phyloP scores from a whole-genome alignment of 1,284 basidiomycete genomes.

The Ustilago tritici region DNA sequence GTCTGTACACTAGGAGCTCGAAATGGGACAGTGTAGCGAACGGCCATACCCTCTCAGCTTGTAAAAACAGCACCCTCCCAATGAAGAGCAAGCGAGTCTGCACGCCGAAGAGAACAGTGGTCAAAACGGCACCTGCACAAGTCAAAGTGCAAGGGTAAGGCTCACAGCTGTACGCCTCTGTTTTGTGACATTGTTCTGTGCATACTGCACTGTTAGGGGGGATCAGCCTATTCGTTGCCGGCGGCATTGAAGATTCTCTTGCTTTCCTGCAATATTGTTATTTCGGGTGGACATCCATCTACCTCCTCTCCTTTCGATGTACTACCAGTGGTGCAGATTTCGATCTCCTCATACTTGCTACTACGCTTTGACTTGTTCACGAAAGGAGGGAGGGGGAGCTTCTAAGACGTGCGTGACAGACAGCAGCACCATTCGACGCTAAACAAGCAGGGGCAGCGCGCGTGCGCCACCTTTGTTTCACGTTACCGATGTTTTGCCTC shows the following conservation, averaged over 20 bases:
- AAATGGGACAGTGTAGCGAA: no score
- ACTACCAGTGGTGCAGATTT: background rate
- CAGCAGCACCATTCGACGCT: background rate
- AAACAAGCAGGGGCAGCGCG: constrained; percentile 9
- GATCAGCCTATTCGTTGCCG: constrained; percentile 3
- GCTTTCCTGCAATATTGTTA: constrained; percentile 1
- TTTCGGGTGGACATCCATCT: constrained; percentile 5
- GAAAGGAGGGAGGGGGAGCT: background rate
- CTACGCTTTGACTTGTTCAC: no score
- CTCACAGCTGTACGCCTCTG: background rate
- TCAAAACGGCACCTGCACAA: background rate
- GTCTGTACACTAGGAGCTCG: no score
- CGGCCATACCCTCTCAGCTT: no score
- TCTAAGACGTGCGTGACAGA: background rate
- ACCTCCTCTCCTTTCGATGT: background rate
- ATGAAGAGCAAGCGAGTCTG: background rate
- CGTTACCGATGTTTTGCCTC: background rate
- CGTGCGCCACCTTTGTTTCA: constrained; percentile 13
- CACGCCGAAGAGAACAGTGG: background rate
- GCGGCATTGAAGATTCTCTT: constrained; percentile 5
- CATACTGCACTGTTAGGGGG: background rate
- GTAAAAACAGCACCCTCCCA: background rate
- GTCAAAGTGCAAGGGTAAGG: constrained; percentile 1
- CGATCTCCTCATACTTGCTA: constrained; percentile 3
- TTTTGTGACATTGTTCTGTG: background rate